Evolutionary conservation across 2,329 filamentous ascomycete species (phyloP), one percentile per base, ranked within the genome.

Genomic region (Endothia cerciana): DNA sequence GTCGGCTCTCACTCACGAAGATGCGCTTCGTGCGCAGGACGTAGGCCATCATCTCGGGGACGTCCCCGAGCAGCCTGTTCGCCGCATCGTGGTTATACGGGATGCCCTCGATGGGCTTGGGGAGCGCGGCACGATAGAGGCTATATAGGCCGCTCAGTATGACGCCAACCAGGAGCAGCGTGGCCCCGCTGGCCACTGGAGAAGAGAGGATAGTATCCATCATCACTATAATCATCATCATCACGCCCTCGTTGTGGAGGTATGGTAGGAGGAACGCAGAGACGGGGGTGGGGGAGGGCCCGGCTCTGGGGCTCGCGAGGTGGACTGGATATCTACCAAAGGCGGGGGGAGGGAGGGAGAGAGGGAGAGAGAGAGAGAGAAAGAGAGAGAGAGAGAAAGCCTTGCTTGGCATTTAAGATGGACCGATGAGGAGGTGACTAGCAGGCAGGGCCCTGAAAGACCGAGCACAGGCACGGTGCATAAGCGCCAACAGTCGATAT

Each of bases 61-160:
- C 67, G 66, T 84, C 81, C 4, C 82, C 82, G 11, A 82, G 70
- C 0, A 82, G 36, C 36, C 70, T 73, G 0, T 67, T 69, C 2
- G 74, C 72, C 0, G 81, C 74, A 22, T 72, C 69, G 10, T 69
- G 22, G 67, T 82, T 80, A 74, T 82, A 80, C 2, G 82, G 81
- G 55, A 85, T 83, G 4, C 77, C 78, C 2, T 79, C 72, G 4
- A 84, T 74, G 1, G 82, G 81, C 58, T 75, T 78, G 1, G 81
- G 82, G 0, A 82, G 71, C 7, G 73, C 65, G 6, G 65, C 64
- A 22, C 69, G 65, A 58, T 71, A 71, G 28, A 45, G 41, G 41
- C 19, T 6, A 45, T 45, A 45, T 17, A 45, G 41, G 17, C 17
- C 41, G 41, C 7, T 17, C 41, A 45, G 19, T 45, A n/a, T 8